phyloP scores from a whole-genome alignment of 1,139 yeast species.

The Pichia sp. region DNA sequence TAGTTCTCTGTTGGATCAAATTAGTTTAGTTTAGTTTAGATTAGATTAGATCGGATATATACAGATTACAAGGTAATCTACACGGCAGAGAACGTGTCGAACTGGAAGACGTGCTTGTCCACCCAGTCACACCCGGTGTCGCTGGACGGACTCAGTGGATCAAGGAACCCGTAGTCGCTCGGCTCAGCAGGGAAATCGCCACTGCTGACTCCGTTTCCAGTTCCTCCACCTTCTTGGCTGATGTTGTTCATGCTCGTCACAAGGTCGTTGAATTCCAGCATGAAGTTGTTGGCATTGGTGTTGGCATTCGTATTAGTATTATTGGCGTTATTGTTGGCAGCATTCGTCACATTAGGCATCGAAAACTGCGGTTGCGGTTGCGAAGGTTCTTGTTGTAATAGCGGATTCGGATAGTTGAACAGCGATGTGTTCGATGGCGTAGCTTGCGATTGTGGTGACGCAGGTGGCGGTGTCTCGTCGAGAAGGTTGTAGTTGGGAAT shows the following conservation, averaged over 20 bases:
- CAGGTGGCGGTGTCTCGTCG: neutral
- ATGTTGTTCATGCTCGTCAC: slow-evolving; percentile 13
- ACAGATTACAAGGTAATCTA: neutral
- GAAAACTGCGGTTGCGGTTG: neutral
- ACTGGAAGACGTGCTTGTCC: slow-evolving; percentile 41
- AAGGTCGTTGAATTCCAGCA: slow-evolving; percentile 16
- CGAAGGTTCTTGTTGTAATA: neutral
- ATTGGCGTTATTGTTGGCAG: neutral
- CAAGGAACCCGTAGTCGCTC: slow-evolving; percentile 16
- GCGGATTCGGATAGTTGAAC: neutral
- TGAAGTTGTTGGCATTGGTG: slow-evolving; percentile 4
- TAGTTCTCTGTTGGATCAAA: no score
- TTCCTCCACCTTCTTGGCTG: neutral
- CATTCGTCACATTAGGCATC: neutral
- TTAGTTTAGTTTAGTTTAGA: no score
- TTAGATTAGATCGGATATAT: no score
- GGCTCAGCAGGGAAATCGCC: slow-evolving; percentile 10
- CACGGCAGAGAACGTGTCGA: slow-evolving; percentile 27
- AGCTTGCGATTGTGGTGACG: neutral
- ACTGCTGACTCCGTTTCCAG: no score
- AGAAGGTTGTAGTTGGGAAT: no score
- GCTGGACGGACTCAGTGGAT: slow-evolving; percentile 38
- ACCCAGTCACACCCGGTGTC: slow-evolving; percentile 57
- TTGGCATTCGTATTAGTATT: neutral
- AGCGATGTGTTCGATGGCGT: neutral